phyloP scores from a whole-genome alignment of 176 grass and related monocot species.

The Rhynchospora tenuis region DNA sequence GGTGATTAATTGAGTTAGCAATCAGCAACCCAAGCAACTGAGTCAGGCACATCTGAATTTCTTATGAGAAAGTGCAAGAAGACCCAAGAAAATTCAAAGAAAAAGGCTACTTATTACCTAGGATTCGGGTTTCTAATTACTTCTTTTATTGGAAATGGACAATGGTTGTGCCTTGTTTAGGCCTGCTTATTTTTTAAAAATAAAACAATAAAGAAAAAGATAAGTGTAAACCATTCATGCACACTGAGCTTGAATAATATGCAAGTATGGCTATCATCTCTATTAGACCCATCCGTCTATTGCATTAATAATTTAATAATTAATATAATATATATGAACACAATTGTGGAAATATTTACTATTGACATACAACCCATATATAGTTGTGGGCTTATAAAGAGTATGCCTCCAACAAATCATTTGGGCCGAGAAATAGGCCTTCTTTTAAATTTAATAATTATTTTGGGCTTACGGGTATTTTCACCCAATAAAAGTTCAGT shows the following conservation, averaged over 20 bases:
- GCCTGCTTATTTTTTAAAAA: too few relatives aligned
- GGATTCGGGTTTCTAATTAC: too few relatives aligned
- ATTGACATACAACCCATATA: neutral
- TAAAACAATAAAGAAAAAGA: too few relatives aligned
- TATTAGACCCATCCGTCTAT: neutral
- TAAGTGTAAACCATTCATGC: neutral
- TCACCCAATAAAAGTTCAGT: neutral
- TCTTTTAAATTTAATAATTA: neutral
- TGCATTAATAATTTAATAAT: too few relatives aligned
- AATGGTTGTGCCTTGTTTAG: too few relatives aligned
- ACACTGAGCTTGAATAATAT: neutral
- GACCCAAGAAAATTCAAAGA: neutral
- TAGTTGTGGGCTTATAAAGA: neutral
- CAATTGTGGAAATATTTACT: neutral
- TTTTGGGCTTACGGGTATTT: neutral
- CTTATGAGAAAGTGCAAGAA: neutral
- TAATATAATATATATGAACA: too few relatives aligned
- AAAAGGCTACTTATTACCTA: neutral
- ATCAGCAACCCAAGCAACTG: neutral
- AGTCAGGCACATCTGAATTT: neutral
- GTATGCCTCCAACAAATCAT: neutral
- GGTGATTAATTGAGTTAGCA: neutral
- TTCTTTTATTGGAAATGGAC: too few relatives aligned
- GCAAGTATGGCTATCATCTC: neutral
- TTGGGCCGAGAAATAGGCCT: neutral